Conservation (phyloP, 164 flowering plant species). For the Brasenia schreberi region DNA sequence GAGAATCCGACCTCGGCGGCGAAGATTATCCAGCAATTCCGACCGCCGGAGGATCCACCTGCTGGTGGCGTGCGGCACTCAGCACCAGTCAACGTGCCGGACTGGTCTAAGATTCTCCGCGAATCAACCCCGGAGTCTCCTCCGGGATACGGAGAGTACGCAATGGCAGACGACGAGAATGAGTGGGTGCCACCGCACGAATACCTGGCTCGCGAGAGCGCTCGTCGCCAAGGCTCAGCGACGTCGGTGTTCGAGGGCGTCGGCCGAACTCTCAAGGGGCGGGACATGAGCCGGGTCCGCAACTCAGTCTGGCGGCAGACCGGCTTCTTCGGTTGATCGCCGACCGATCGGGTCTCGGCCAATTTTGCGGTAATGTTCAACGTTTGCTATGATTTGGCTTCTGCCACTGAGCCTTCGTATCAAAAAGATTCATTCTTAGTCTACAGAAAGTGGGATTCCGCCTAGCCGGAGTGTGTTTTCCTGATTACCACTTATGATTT, state of each 20-base stretch:
- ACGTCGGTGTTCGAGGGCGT: conserved; percentile 81
- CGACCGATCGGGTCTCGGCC: background rate
- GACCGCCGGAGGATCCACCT: conserved; percentile 19
- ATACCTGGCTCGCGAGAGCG: conserved; percentile 57
- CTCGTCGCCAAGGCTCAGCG: conserved; percentile 26
- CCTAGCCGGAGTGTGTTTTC: background rate
- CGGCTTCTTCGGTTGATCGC: conserved; percentile 64
- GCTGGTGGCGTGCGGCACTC: conserved; percentile 44
- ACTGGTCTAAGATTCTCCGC: conserved; percentile 60
- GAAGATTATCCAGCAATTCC: conserved; percentile 49
- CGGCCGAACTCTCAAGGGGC: conserved; percentile 93
- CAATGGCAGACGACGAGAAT: conserved; percentile 20
- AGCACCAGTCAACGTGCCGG: conserved; percentile 84
- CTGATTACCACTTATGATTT: background rate
- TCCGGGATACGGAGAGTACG: conserved; percentile 37
- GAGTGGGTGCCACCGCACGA: conserved; percentile 88
- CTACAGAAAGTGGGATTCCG: background rate
- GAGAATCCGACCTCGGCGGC: conserved; percentile 16
- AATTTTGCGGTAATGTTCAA: background rate
- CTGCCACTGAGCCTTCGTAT: background rate
- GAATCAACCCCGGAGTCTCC: conserved; percentile 63
- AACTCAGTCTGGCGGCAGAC: conserved; percentile 95
- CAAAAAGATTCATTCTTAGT: background rate
- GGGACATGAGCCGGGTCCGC: conserved; percentile 86
- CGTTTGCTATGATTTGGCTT: background rate